phyloP scores from a whole-genome alignment of 2,329 filamentous ascomycete species.

The Capronia americana region DNA sequence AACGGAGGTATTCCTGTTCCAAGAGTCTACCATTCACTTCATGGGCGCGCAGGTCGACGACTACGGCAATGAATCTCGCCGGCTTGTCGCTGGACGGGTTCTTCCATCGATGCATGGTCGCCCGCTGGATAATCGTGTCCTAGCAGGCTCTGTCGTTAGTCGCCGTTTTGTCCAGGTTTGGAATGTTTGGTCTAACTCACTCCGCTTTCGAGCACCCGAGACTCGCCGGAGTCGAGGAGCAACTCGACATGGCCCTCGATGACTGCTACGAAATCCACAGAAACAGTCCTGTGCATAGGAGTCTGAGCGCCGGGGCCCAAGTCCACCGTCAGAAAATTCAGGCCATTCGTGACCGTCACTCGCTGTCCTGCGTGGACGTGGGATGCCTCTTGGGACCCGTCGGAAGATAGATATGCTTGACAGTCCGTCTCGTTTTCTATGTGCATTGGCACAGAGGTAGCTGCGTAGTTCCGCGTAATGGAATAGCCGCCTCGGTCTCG shows the following conservation, averaged over 20 bases:
- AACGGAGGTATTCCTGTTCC: too few relatives aligned
- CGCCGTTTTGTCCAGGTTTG: background rate
- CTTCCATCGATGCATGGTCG: conserved; percentile 1
- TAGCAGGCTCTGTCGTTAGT: background rate
- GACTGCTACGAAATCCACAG: background rate
- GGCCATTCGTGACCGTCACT: background rate
- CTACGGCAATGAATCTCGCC: too few relatives aligned
- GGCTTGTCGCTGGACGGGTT: too few relatives aligned
- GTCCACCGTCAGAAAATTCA: conserved; percentile 3
- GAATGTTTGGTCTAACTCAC: background rate
- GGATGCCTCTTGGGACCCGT: background rate
- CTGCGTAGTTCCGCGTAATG: background rate
- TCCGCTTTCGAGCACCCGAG: background rate
- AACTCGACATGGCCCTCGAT: conserved; percentile 1
- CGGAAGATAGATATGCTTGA: background rate
- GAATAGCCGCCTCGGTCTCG: conserved; percentile 1
- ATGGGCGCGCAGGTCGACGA: too few relatives aligned
- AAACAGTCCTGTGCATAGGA: conserved; percentile 2
- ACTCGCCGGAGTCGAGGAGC: background rate
- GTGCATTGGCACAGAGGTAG: background rate
- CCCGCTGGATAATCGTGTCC: background rate
- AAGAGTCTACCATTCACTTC: too few relatives aligned
- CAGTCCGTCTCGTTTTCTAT: background rate
- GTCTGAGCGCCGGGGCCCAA: background rate
- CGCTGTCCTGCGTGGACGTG: background rate